phyloP scores from a whole-genome alignment of 148 eudicot genomes.

The Pouteria glomerata region DNA sequence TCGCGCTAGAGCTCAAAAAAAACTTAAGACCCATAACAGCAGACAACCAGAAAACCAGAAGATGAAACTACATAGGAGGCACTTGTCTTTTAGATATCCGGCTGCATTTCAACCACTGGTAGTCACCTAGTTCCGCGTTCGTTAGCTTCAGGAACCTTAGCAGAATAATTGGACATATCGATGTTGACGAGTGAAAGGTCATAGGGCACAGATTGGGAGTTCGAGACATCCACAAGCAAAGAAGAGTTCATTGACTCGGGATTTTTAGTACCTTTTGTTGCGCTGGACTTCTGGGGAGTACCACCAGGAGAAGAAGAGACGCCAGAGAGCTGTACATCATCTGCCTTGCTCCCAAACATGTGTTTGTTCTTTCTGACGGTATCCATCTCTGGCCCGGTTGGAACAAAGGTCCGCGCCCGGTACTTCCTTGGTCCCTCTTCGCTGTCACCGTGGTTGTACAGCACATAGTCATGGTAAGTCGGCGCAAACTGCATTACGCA shows the following conservation, averaged over 20 bases:
- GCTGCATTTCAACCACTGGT: background rate
- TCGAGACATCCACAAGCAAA: constrained; percentile 52
- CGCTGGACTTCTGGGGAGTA: constrained; percentile 33
- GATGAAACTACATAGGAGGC: background rate
- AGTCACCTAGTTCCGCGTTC: constrained; percentile 45
- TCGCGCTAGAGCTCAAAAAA: background rate
- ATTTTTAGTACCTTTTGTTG: constrained; percentile 16
- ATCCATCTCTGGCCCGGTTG: constrained; percentile 95
- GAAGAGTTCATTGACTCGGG: constrained; percentile 50
- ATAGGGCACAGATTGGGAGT: constrained; percentile 45
- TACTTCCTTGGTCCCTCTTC: constrained; percentile 83
- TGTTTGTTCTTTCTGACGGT: constrained; percentile 64
- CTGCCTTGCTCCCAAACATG: constrained; percentile 48
- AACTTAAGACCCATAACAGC: background rate
- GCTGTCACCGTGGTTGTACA: constrained; percentile 80
- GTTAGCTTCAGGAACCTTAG: constrained; percentile 52
- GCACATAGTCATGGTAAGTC: constrained; percentile 94
- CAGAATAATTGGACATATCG: constrained; percentile 55
- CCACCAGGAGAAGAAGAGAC: constrained; percentile 51
- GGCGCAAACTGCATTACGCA: constrained; percentile 79
- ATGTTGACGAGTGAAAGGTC: constrained; percentile 70
- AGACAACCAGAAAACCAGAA: background rate
- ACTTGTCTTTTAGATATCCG: background rate
- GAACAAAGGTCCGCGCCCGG: constrained; percentile 80
- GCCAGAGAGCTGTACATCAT: constrained; percentile 53